Conservation (phyloP, 805 yeast genomes). For the Spathaspora sp. region DNA sequence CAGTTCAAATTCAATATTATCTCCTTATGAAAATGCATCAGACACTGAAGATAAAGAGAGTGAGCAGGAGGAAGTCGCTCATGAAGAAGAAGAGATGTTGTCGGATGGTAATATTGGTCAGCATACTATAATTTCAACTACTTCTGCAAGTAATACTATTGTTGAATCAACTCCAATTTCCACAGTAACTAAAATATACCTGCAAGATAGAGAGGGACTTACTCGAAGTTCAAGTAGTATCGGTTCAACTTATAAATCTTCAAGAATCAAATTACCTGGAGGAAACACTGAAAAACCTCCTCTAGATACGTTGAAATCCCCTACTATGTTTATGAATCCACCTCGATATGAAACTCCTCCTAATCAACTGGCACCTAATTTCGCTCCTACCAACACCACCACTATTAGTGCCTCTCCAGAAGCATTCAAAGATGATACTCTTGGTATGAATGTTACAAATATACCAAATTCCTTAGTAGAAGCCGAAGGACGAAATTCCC, state of each 20-base stretch:
- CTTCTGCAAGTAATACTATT: not conserved
- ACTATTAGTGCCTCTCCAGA: slow-evolving; percentile 14
- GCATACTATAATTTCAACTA: not conserved
- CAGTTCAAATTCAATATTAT: not conserved
- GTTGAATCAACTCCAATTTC: not conserved
- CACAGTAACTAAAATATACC: not conserved
- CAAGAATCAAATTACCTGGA: slow-evolving; percentile 8
- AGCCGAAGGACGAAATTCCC: slow-evolving; percentile 6
- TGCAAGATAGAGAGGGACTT: not conserved
- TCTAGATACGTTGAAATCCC: not conserved
- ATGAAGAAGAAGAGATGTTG: not conserved
- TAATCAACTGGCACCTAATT: not conserved
- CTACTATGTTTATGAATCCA: not conserved
- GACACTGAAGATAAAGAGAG: not conserved
- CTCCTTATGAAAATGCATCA: not conserved
- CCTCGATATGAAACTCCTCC: slow-evolving; percentile 2
- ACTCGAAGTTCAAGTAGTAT: slow-evolving; percentile 8
- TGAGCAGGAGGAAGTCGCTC: not conserved
- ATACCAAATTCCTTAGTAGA: slow-evolving; percentile 1
- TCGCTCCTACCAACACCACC: not conserved
- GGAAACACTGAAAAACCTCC: not conserved
- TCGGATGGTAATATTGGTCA: not conserved
- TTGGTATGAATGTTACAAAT: slow-evolving; percentile 3
- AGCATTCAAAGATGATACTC: slow-evolving; percentile 10
- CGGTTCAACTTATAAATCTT: slow-evolving; percentile 6